Conservation (phyloP, 257 asterid genomes). For the Datura wrightii region DNA sequence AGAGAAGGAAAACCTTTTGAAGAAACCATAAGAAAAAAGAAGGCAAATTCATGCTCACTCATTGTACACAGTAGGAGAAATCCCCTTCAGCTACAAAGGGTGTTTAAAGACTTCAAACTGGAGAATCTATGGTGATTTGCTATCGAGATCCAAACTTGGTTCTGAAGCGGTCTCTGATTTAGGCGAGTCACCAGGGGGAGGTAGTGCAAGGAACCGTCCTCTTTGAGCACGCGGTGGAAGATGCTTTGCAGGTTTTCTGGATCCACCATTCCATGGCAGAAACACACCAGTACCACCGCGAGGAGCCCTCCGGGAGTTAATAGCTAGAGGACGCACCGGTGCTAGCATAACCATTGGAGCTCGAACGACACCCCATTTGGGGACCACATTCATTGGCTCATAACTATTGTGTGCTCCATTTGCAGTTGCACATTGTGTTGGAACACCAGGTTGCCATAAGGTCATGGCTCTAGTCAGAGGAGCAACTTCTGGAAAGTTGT, state of each 20-base stretch:
- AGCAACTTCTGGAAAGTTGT: constrained; percentile 40
- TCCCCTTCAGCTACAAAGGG: constrained; percentile 32
- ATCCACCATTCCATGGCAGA: constrained; percentile 76
- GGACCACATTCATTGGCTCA: constrained; percentile 54
- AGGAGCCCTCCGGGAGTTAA: constrained; percentile 61
- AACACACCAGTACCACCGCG: constrained; percentile 94
- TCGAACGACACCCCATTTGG: constrained; percentile 77
- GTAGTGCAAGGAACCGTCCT: constrained; percentile 65
- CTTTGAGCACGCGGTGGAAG: constrained; percentile 95
- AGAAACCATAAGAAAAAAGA: constrained; percentile 16
- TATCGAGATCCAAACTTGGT: constrained; percentile 43
- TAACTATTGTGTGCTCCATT: constrained; percentile 42
- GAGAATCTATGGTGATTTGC: constrained; percentile 35
- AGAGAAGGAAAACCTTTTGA: constrained; percentile 3
- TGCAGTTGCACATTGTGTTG: constrained; percentile 52
- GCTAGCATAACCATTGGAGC: constrained; percentile 77
- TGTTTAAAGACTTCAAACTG: constrained; percentile 29
- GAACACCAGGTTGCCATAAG: constrained; percentile 77
- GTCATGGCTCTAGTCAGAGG: constrained; percentile 60
- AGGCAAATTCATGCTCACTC: constrained; percentile 39
- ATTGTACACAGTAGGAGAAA: constrained; percentile 42
- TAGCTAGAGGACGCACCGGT: constrained; percentile 61
- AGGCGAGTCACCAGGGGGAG: constrained; percentile 53
- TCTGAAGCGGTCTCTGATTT: constrained; percentile 49
- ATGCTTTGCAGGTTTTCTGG: constrained; percentile 73